Evolutionary conservation across 305 asterid genomes (phyloP).

Genomic region (Fraxinus xanthoxyloides): DNA sequence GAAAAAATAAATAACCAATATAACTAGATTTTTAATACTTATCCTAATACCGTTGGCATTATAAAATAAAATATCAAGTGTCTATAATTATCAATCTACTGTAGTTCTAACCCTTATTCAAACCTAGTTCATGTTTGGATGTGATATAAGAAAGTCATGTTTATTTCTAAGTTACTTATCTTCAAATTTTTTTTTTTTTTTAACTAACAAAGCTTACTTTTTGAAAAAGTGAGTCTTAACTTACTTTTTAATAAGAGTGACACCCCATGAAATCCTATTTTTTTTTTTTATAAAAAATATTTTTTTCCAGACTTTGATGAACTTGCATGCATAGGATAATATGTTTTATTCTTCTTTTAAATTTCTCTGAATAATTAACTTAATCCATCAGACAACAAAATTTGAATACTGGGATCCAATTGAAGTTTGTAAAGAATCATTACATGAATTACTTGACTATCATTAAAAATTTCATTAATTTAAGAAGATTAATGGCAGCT

Average conservation of each 20-base stretch:
- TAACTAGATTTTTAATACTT: too few species aligned
- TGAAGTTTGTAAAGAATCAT: conserved; percentile 14
- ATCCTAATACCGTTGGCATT: background rate
- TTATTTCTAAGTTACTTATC: background rate
- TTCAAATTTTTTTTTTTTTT: too few species aligned
- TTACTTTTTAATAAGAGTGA: background rate
- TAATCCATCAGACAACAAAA: background rate
- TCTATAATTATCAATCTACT: background rate
- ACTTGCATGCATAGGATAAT: background rate
- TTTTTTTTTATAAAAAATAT: background rate
- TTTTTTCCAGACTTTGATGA: background rate
- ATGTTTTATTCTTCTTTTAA: background rate
- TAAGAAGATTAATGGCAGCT: background rate
- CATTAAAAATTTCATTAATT: background rate
- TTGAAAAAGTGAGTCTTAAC: too few species aligned
- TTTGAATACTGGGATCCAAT: conserved; percentile 9
- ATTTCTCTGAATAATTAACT: background rate
- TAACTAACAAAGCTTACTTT: background rate
- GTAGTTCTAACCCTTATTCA: background rate
- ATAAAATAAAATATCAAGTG: too few species aligned
- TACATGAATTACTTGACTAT: background rate
- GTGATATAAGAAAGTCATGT: background rate
- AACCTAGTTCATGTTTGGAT: background rate
- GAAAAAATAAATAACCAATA: background rate
- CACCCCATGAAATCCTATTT: background rate